phyloP scores from a whole-genome alignment of 129 eudicot species.

The Flaveria brownii region DNA sequence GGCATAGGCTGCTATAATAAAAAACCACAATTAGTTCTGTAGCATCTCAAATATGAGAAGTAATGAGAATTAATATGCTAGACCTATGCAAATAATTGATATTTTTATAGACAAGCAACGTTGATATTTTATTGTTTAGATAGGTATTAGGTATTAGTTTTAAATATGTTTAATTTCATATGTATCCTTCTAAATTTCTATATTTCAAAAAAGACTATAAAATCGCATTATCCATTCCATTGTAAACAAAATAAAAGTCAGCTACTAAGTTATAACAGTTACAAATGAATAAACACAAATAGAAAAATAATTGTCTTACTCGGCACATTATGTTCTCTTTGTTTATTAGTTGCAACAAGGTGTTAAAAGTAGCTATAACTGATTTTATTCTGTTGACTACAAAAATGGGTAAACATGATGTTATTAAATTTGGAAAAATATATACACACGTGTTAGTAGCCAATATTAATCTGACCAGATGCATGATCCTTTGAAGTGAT shows the following conservation, averaged over 20 bases:
- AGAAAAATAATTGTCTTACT: neutral
- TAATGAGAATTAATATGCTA: neutral
- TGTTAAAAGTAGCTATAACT: neutral
- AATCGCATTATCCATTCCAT: neutral
- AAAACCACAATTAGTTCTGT: no score
- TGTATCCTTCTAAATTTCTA: neutral
- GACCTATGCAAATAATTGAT: neutral
- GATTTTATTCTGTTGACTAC: neutral
- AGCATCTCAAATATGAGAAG: neutral
- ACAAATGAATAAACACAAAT: neutral
- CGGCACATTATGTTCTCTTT: neutral
- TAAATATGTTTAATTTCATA: neutral
- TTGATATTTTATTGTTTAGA: neutral
- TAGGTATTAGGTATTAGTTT: neutral
- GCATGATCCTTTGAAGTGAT: no score
- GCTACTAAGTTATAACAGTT: neutral
- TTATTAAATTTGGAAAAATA: no score
- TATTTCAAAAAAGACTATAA: neutral
- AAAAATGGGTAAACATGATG: neutral
- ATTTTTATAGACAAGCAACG: neutral
- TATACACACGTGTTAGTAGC: no score
- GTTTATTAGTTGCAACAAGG: neutral
- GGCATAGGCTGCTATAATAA: conserved; percentile 38
- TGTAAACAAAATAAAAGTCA: neutral
- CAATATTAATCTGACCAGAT: no score